A percentile compares a stretch with the other conserved stretches of the same genome.
Conservation (phyloP, 2,329 filamentous ascomycete species). For the Colletotrichum noveboracense region DNA sequence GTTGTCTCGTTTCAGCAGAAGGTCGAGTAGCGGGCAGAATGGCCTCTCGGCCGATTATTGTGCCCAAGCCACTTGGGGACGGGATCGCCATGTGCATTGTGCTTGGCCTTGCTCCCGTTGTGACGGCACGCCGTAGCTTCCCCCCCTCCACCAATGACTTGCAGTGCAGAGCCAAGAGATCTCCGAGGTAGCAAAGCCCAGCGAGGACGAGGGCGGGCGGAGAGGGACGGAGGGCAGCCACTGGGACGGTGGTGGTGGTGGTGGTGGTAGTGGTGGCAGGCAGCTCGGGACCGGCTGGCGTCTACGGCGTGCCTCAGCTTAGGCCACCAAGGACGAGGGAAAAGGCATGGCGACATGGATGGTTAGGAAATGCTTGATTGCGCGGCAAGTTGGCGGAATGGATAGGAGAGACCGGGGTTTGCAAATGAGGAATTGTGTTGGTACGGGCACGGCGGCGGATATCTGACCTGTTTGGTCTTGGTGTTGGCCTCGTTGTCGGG, state of each 20-base stretch:
- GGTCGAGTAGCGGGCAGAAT: neutral
- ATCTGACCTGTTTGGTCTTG: conserved; percentile 17
- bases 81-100: conserved; percentile 11
- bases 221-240: neutral
- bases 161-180: conserved; percentile 13
- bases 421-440: neutral
- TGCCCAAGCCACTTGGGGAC: conserved; percentile 2
- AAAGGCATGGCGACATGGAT: conserved; percentile 5
- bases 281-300: neutral
- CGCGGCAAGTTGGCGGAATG: neutral
- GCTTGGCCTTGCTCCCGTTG: neutral
- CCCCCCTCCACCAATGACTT: neutral
- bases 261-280: neutral
- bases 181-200: neutral
- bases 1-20: neutral
- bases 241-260: neutral
- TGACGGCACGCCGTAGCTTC: neutral
- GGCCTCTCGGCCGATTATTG: conserved; percentile 7
- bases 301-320: neutral
- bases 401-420: neutral
- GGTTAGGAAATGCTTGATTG: conserved; percentile 2
- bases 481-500: neutral
- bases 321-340: neutral
- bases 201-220: neutral
- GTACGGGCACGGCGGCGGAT: conserved; percentile 1